Base-by-base conservation (phyloP, 2,329 filamentous ascomycete species). In the Penicillium glabrum region DNA sequence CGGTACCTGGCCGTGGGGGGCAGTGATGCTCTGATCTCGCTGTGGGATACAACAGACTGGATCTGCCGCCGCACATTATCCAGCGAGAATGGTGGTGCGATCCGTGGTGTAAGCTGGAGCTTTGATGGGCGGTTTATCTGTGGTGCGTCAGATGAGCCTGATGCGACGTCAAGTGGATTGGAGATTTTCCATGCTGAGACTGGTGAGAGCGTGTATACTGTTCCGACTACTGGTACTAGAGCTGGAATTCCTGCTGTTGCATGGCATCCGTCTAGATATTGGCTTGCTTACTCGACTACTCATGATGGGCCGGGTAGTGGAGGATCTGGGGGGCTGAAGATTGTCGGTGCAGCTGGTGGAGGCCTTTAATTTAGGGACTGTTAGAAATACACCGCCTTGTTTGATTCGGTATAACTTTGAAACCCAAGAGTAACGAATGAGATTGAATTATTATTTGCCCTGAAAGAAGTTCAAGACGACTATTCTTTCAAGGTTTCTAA, bases 21-120 rank as follows among this genome's bases (percentile, higher is more conserved):
- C 31, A 77, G 75, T 51, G 79, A 81, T 64, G 77, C 79, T 11
- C 70, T 81, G 31, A 79, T 81, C 47, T 79, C 78, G 13, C 74
- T 81, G 29, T 81, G 79, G 78, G 79, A 81, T 65, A 81, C 79
- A 5, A 78, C 73, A 3, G 79, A 81, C 62, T 81, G 79, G 79
- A 75, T 80, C 51, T 81, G 79, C 59, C 75, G 73, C 26, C 76
- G 79, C 39, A 81, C 79, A 1, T 66, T 81, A 9, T 77, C 77
- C 1, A 79, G 75, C 45, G 66, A 70, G 39, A 75, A 74, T 41
- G 76, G 75, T 26, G 79, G 79, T 6, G 75, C 75, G 2, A 74
- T 81, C 27, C 75, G 75, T 29, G 78, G 77, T 23, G 72, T 81
- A 9, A 79, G 77, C 62, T 81, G 79, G 75, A 80, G 78, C 59